phyloP scores from a whole-genome alignment of 139 green algal species.

The Picochlorum sp. region DNA sequence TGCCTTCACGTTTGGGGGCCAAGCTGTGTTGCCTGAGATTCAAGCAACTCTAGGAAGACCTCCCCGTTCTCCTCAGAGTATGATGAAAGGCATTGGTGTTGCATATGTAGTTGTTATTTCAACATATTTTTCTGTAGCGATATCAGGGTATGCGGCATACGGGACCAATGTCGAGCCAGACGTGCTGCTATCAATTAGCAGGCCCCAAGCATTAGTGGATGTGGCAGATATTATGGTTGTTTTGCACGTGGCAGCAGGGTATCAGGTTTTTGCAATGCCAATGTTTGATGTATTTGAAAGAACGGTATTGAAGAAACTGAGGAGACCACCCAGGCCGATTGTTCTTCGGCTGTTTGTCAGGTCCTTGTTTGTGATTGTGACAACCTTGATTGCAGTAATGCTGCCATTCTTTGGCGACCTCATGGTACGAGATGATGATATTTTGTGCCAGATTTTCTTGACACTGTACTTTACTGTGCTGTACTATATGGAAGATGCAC shows the following conservation, averaged over 20 bases:
- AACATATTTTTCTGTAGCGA: conserved; percentile 42
- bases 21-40: conserved; percentile 33
- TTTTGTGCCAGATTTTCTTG: too few relatives aligned
- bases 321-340: conserved; percentile 7
- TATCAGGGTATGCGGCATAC: conserved; percentile 41
- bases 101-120: conserved; percentile 33
- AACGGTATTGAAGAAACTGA: conserved; percentile 6
- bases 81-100: conserved; percentile 35
- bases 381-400: conserved; percentile 30
- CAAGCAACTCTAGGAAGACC: conserved; percentile 35
- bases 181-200: conserved; percentile 41
- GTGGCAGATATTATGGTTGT: conserved; percentile 51
- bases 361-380: conserved; percentile 23
- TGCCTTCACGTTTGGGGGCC: conserved; percentile 45
- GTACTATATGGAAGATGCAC: too few relatives aligned
- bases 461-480: too few relatives aligned
- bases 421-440: too few relatives aligned
- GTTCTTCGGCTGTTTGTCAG: conserved; percentile 28
- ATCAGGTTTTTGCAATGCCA: conserved; percentile 46
- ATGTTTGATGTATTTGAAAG: conserved; percentile 34
- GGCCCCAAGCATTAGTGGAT: conserved; percentile 20
- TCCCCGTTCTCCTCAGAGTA: conserved; percentile 19
- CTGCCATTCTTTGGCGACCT: conserved; percentile 51
- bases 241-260: conserved; percentile 44
- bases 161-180: conserved; percentile 33